Evolutionary conservation across 306 rosid genomes (phyloP).

Genomic region (Medicago arabica): DNA sequence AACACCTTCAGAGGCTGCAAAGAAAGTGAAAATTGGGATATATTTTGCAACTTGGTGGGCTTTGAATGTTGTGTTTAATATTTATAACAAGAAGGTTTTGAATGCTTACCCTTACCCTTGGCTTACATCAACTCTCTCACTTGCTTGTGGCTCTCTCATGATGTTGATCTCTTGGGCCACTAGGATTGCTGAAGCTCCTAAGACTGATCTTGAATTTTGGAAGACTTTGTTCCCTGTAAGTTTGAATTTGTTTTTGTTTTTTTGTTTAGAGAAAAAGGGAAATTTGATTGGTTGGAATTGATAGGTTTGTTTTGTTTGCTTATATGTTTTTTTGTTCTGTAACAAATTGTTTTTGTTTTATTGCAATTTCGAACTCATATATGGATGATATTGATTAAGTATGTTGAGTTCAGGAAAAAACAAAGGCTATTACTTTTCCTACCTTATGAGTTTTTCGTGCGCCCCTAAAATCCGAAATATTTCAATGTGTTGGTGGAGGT

Average conservation of each 20-base stretch:
- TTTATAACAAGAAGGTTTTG: slow-evolving; percentile 96
- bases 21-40: slow-evolving; percentile 83
- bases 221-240: slow-evolving; percentile 94
- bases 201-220: slow-evolving; percentile 94
- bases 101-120: slow-evolving; percentile 97
- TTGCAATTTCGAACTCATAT: slow-evolving; percentile 12
- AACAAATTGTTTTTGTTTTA: not conserved
- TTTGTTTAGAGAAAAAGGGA: slow-evolving; percentile 50
- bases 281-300: slow-evolving; percentile 41
- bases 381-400: slow-evolving; percentile 21
- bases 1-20: slow-evolving; percentile 62
- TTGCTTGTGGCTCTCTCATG: slow-evolving; percentile 94
- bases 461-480: too few species aligned
- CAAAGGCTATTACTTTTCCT: not conserved
- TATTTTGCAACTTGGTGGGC: slow-evolving; percentile 99
- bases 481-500: too few species aligned
- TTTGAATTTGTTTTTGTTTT: slow-evolving; percentile 52
- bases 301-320: slow-evolving; percentile 47
- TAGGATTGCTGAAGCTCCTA: slow-evolving; percentile 89
- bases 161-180: slow-evolving; percentile 94
- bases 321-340: slow-evolving; percentile 17
- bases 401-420: slow-evolving; percentile 16
- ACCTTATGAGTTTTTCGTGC: too few species aligned
- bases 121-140: slow-evolving; percentile 94
- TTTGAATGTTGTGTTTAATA: slow-evolving; percentile 93